Percentiles rank a stretch among this genome's conserved stretches.
phyloP scores from a whole-genome alignment of 305 asterid genomes.

The Rubia tinctorum region DNA sequence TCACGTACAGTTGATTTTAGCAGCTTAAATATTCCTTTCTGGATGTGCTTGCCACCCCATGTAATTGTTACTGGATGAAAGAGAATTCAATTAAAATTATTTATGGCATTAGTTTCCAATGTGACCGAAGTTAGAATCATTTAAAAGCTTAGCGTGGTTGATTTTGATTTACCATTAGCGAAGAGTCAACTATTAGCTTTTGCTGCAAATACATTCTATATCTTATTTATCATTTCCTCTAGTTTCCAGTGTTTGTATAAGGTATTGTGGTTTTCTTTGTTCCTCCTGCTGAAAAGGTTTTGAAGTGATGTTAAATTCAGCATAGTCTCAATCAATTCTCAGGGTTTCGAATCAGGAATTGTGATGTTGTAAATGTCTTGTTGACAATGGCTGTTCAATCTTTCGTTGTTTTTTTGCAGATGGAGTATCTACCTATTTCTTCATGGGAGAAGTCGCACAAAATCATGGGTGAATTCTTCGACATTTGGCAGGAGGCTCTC shows the following conservation, averaged over 20 bases:
- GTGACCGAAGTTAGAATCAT: background rate
- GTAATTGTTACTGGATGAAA: background rate
- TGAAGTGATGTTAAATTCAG: background rate
- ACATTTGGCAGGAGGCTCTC: slow-evolving; percentile 84
- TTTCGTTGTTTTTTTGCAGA: slow-evolving; percentile 46
- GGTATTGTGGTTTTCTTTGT: background rate
- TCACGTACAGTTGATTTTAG: background rate
- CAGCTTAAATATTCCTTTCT: background rate
- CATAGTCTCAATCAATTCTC: background rate
- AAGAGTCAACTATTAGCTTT: background rate
- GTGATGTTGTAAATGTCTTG: background rate
- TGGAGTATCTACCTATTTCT: slow-evolving; percentile 85
- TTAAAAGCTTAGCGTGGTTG: background rate
- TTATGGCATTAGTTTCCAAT: background rate
- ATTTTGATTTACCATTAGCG: background rate
- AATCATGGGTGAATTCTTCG: slow-evolving; percentile 81
- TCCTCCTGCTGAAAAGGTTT: background rate
- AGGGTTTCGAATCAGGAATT: background rate
- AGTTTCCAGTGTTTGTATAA: background rate
- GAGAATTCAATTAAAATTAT: background rate
- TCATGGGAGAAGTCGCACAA: slow-evolving; percentile 92
- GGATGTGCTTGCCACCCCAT: background rate
- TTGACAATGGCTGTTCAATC: background rate
- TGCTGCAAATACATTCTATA: background rate
- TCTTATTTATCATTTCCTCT: background rate